These are phyloP conservation scores for Russula foetens DNA, from an alignment of 768 basidiomycete species.

Conservation along the genomic window DNA sequence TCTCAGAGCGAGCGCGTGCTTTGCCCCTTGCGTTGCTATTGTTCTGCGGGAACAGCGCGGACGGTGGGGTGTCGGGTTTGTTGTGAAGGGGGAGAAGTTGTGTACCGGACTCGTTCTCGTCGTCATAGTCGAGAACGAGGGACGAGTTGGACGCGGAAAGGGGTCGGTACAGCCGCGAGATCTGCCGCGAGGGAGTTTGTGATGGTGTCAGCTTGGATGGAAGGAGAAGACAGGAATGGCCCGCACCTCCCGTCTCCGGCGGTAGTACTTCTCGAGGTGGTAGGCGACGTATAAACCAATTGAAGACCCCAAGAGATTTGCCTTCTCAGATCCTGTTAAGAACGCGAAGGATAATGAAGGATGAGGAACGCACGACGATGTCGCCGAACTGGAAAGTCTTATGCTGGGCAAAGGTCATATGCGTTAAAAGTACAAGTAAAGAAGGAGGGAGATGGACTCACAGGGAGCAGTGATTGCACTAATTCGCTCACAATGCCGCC, in stretches of 20 bases:
- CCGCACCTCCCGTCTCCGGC: conserved; percentile 66
- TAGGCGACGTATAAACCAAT: conserved; percentile 61
- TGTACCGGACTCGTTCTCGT: conserved; percentile 40
- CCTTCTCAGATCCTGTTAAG: conserved; percentile 34
- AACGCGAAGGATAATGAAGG: background rate
- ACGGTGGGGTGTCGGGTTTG: conserved; percentile 13
- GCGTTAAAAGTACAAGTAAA: background rate
- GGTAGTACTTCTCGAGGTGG: conserved; percentile 66
- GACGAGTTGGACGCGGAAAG: conserved; percentile 38
- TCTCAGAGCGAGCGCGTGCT: conserved; percentile 10
- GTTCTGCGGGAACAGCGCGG: conserved; percentile 1
- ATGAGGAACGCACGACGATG: conserved; percentile 44
- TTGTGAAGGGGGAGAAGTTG: conserved; percentile 54
- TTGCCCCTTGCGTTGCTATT: conserved; percentile 4
- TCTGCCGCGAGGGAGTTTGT: conserved; percentile 34
- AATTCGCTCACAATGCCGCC: conserved; percentile 78
- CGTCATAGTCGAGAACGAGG: conserved; percentile 41
- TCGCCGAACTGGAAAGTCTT: conserved; percentile 70
- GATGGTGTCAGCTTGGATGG: background rate
- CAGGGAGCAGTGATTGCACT: conserved; percentile 72
- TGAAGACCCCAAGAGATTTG: conserved; percentile 67
- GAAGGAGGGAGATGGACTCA: conserved; percentile 24
- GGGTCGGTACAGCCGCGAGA: conserved; percentile 70
- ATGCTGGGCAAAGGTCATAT: conserved; percentile 33
- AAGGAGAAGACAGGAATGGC: background rate